Percentiles rank a stretch among this genome's conserved stretches.
Evolutionary conservation across 257 asterid genomes (phyloP).

Genomic region (Phtheirospermum japonicum): DNA sequence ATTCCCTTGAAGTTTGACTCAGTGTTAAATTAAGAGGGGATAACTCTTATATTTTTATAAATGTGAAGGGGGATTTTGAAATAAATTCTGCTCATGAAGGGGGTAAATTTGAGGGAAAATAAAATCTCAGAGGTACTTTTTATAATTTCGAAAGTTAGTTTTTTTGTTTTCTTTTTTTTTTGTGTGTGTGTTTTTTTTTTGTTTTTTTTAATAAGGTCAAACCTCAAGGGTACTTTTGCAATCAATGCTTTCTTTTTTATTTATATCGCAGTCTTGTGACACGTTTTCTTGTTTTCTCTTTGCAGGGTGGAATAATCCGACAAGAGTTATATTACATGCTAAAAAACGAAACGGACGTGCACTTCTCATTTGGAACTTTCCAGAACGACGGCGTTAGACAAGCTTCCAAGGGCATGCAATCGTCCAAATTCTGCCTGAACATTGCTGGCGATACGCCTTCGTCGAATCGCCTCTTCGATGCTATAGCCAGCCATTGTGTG

Average conservation of each 20-base stretch:
- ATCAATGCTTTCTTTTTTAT: not conserved
- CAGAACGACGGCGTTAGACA: conserved; percentile 42
- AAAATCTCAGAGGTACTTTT: no score
- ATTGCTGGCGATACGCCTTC: conserved; percentile 76
- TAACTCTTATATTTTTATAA: not conserved
- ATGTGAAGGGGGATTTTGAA: no score
- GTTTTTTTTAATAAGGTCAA: not conserved
- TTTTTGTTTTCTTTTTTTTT: no score
- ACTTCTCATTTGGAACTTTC: conserved; percentile 54
- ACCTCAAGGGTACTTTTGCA: no score
- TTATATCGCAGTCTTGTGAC: not conserved
- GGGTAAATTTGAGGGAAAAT: no score
- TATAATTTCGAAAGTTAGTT: no score
- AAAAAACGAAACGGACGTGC: conserved; percentile 53
- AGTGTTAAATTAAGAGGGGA: no score
- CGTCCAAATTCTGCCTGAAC: conserved; percentile 68
- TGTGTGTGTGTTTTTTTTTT: no score
- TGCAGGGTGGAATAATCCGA: conserved; percentile 58
- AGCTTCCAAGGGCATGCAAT: conserved; percentile 55
- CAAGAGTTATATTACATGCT: conserved; percentile 63
- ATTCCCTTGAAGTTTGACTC: no score
- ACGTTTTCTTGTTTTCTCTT: conserved; percentile 10
- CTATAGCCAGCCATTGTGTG: conserved; percentile 62
- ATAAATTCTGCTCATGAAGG: no score
- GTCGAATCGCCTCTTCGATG: conserved; percentile 65